Evolutionary conservation across 169 alveolate species (phyloP), one percentile per base, ranked within the genome.

Genomic region (Plasmodium billcollinsi): DNA sequence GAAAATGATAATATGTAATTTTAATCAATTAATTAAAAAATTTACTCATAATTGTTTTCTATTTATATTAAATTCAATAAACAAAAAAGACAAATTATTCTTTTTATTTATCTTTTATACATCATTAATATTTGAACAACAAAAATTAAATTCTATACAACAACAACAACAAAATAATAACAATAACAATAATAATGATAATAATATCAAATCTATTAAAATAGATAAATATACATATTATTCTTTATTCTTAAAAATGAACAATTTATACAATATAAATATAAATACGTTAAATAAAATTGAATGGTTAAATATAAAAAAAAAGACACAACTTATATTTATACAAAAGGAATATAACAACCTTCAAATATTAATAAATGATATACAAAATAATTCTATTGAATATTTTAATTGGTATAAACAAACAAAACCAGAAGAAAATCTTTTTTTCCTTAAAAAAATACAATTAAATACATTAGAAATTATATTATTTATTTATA

Each of bases 1-100:
- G 24, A 88, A 75, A 63, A 88, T 88, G 72, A 20, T 88, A 70
- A 88, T 88, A 14, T 88, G 85, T 66, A 88, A 88, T 62, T 88
- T 75, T 49, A 75, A 88, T 18, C 92, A 75, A 18, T 15, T 88
- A 50, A 88, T 75, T 5, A 88, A 75, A 88, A 88, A 88, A 59
- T 75, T 88, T 71, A 88, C 89, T 11, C 88, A 75, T 29, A 72
- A 66, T 24, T 88, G 85, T 61, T 88, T 88, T n/a, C 21, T 83
- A 29, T 83, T 83, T 52, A 49, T 83, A 26, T 39, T 83, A 83
- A 83, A 83, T n/a, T 56, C 85, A 1, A 63, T 83, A 54, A 59
- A 58, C 71, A 67, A n/a, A 62, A 83, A 83, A 29, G 83, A 83
- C 62, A 70, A 39, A 20, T 33, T 83, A 45, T 83, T 69, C 20